Evolutionary conservation across 164 flowering plant genomes (phyloP).

Genomic region (Dillenia turbinata): DNA sequence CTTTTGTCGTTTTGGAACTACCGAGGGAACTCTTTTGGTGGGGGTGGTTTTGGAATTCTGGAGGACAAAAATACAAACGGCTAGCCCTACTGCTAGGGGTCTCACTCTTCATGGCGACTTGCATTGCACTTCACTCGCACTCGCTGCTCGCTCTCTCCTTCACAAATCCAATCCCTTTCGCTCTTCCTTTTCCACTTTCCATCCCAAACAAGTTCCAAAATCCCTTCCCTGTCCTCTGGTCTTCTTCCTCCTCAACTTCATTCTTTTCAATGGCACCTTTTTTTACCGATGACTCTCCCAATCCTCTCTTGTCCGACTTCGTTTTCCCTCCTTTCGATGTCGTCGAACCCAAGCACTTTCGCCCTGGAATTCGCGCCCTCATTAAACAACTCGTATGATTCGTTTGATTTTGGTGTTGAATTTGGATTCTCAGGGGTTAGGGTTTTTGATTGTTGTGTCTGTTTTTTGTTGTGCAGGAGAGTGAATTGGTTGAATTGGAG

Average conservation of each 20-base stretch:
- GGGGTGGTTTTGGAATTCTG: too few species aligned
- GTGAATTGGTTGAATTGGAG: slow-evolving; percentile 76
- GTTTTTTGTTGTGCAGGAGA: slow-evolving; percentile 44
- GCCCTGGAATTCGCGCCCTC: slow-evolving; percentile 73
- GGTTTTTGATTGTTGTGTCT: not conserved
- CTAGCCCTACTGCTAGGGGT: not conserved
- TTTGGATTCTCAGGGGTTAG: not conserved
- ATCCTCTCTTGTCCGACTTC: slow-evolving; percentile 67
- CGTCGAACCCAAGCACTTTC: slow-evolving; percentile 72
- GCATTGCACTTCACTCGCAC: too few species aligned
- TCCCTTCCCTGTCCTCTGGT: slow-evolving; percentile 72
- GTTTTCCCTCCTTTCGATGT: slow-evolving; percentile 83
- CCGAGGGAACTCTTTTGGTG: too few species aligned
- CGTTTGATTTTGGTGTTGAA: not conserved
- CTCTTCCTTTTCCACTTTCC: slow-evolving; percentile 17
- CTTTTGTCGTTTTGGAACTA: too few species aligned
- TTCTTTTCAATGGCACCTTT: slow-evolving; percentile 13
- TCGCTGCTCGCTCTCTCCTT: slow-evolving; percentile 17
- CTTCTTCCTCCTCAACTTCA: slow-evolving; percentile 35
- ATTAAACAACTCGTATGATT: slow-evolving; percentile 52
- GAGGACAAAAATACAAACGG: too few species aligned
- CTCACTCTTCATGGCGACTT: too few species aligned
- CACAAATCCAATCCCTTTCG: slow-evolving; percentile 3
- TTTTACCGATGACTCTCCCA: slow-evolving; percentile 10
- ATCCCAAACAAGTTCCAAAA: slow-evolving; percentile 34